Evolutionary conservation across 345 rosid genomes (phyloP), one percentile per base, ranked within the genome.

Genomic region (Firmiana major): DNA sequence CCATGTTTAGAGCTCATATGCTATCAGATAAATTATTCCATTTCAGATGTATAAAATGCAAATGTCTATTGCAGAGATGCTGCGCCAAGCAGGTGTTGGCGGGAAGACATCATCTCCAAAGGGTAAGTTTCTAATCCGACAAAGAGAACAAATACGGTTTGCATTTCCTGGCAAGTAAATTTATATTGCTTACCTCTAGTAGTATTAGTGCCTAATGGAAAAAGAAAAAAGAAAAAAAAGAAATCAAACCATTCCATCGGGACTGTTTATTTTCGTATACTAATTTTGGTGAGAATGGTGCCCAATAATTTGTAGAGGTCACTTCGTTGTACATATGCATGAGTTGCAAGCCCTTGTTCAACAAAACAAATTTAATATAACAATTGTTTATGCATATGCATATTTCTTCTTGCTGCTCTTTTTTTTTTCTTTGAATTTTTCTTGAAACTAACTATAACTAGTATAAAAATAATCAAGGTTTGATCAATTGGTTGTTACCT

Each of bases 81-180:
- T 85, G 90, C 87, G 97, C 19, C 93, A 87, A 12, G 80, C 78
- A 5, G 86, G 86, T 79, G 77, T 79, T 10, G 90, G 88, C 55
- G 91, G 89, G 54, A 94, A 86, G 72, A 79, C 87, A 57, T 86
- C 88, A 63, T 87, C 93, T 58, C 88, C 97, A 36, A 89, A 85
- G 73, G 84, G 84, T 49, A 75, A 81, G 76, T 84, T 85, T 62
- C n/a, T 81, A 49, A 77, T 49, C 65, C 79, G 80, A 74, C 93
- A 90, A 76, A 90, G 88, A 79, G 91, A 90, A 80, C 77, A 77
- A 76, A 82, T 84, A 78, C 75, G 81, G 71, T 84, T 86, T 73
- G 86, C 89, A 81, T 86, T 87, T 40, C 86, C 87, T 12, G 83
- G 86, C 60, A 85, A 86, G 63, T 87, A 86, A 85, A 57, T 80